Conservation (phyloP, 768 basidiomycete species). For the Multifurca ochricompacta region DNA sequence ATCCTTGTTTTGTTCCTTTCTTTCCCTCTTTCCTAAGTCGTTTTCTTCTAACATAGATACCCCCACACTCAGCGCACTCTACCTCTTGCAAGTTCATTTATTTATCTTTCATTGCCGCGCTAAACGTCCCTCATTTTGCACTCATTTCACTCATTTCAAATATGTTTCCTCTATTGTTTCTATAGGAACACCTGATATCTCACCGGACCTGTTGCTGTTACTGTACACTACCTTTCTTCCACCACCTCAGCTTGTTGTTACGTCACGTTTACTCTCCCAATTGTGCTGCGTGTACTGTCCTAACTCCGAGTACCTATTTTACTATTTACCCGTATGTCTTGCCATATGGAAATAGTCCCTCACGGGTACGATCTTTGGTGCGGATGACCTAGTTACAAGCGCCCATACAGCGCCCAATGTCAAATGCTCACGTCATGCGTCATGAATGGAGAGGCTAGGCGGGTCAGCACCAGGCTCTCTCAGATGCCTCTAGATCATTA, state of each 20-base stretch:
- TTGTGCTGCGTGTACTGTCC: too few relatives aligned
- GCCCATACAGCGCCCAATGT: background rate
- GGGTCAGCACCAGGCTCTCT: background rate
- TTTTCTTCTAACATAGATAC: too few relatives aligned
- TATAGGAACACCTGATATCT: background rate
- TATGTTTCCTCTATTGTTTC: background rate
- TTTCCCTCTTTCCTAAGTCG: too few relatives aligned
- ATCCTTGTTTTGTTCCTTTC: too few relatives aligned
- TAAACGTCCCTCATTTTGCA: too few relatives aligned
- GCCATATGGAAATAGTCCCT: background rate
- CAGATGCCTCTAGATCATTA: too few relatives aligned
- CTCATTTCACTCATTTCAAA: background rate
- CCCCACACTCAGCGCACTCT: too few relatives aligned
- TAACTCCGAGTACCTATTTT: background rate
- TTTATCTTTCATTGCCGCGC: too few relatives aligned
- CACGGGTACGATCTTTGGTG: too few relatives aligned
- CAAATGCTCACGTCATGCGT: background rate
- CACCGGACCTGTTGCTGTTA: background rate
- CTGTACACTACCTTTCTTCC: background rate
- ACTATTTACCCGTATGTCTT: background rate
- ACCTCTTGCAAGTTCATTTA: too few relatives aligned
- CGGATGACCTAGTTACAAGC: too few relatives aligned
- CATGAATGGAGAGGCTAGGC: background rate
- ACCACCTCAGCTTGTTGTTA: background rate
- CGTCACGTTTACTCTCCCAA: background rate